Base-by-base conservation (phyloP, 345 rosid species). In the Aquilaria sinensis region DNA sequence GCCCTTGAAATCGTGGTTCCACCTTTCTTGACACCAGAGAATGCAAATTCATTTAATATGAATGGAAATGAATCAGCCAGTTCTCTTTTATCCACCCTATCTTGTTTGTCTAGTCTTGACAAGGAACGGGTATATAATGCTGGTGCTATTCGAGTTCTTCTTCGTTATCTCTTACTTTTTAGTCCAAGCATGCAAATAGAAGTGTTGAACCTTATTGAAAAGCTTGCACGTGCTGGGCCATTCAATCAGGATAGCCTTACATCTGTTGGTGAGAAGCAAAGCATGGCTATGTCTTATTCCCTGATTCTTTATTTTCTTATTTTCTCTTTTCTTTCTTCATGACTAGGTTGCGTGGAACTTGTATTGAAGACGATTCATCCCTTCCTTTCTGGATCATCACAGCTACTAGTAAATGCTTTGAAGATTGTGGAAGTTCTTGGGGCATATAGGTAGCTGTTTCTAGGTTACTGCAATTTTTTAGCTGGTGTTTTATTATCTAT, bases 361-460 rank as follows among this genome's bases (percentile, higher is more conserved):
- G 68, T 95, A 55, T 70, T 95, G 85, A 96, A 89, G 83, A 91
- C 78, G 33, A 85, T 95, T 72, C 86, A 76, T 61, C 99, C 97
- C 11, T 95, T 89, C 67, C 92, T 95, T 62, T 72, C 78, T 12
- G 87, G 96, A 57, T 88, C 96, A 75, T 91, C 97, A 80, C 84
- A 84, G 1, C 69, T 95, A 60, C 92, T 89, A 61, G 81, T 87
- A 30, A 73, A 88, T 80, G 81, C 91, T 70, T 68, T 95, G 86
- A 95, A 87, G 89, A 95, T 91, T 78, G 90, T 95, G 70, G 96
- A 91, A 78, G 81, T 79, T 79, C 94, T 95, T 73, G 99, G 99
- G 64, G 89, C 99, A 12, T 89, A 94, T 77, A 86, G 97, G 98
- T 93, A 74, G 30, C 56, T 70, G 43, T 66, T 41, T 66, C 31